Percentiles rank a stretch among this genome's conserved stretches.
phyloP scores from a whole-genome alignment of 352 stramenopile genomes.

The Phytopythium ostracodes region DNA sequence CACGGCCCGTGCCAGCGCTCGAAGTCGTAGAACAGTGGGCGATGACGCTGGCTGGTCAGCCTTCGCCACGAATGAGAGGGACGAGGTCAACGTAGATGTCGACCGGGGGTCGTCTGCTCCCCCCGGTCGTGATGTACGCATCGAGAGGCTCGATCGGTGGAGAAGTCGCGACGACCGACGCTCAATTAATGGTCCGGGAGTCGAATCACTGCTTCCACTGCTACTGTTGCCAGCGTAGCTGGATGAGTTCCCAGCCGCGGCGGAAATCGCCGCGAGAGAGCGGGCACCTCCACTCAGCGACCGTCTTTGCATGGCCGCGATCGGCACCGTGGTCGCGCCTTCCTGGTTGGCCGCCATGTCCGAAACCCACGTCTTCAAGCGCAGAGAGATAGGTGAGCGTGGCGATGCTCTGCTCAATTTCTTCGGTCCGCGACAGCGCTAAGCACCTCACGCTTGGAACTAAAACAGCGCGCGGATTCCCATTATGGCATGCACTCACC shows the following conservation, averaged over 20 bases:
- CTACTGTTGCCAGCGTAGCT: neutral
- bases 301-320: neutral
- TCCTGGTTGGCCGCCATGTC: neutral
- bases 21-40: slow-evolving; percentile 31
- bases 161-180: slow-evolving; percentile 15
- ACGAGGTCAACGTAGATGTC: neutral
- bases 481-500: neutral
- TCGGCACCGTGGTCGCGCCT: neutral
- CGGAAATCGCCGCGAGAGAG: neutral
- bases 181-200: neutral
- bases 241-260: neutral
- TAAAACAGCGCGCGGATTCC: neutral
- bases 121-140: slow-evolving; percentile 4
- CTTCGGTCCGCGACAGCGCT: neutral
- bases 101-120: neutral
- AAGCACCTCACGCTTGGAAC: neutral
- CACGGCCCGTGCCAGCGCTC: slow-evolving; percentile 46
- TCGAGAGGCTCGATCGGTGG: slow-evolving; percentile 4
- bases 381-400: neutral
- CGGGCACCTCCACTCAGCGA: neutral
- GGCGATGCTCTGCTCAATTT: neutral
- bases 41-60: slow-evolving; percentile 28
- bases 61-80: slow-evolving; percentile 11
- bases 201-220: neutral
- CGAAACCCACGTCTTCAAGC: neutral